Base-by-base conservation (phyloP, 345 rosid genomes). In the Capsella bursapastoris region DNA sequence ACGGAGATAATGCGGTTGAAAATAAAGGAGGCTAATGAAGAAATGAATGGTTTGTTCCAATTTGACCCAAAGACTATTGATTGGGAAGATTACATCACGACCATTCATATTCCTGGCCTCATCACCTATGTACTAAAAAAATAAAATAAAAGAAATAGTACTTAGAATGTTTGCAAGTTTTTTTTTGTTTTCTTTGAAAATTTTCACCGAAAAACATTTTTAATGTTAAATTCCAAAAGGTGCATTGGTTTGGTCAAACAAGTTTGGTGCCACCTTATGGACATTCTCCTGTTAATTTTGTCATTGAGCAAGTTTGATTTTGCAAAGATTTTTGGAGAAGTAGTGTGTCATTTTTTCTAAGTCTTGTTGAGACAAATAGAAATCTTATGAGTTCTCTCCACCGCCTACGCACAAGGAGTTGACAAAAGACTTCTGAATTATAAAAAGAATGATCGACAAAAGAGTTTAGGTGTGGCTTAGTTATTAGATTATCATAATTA, bases 71-170 rank as follows among this genome's bases (percentile, higher is more conserved):
- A 72, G 29, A 29, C 41, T 72, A 79, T 93, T 43, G 66, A 86
- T 4, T 93, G 97, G 98, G 86, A 83, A 0, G 84, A 86, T 62
- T 93, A 91, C 74, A 64, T 91, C 72, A 64, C 47, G 28, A 81
- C 79, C 2, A 75, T 47, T 71, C 96, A 91, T 72, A 65, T 91
- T 55, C 91, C 96, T 8, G 96, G 97, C 5, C 53, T 91, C 32
- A 81, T 83, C 3, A 84, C 78, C 35, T 71, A 87, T 47, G 86
- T 75, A 12, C 82, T 86, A 11, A 86, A 82, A 59, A 82, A 80
- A 78, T 71, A 41, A 63, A 14, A 10, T 0, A 22, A 22, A 22
- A 22, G 2, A 22, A 22, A 22, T 1, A 22, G 25, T 22, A 22
- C 25, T 22, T 1, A 22, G 25, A 22, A 22, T 22, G 25, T 22